Evolutionary conservation across 2,329 filamentous ascomycete species (phyloP), one percentile per base, ranked within the genome.

Genomic region (Fusarium sp.): DNA sequence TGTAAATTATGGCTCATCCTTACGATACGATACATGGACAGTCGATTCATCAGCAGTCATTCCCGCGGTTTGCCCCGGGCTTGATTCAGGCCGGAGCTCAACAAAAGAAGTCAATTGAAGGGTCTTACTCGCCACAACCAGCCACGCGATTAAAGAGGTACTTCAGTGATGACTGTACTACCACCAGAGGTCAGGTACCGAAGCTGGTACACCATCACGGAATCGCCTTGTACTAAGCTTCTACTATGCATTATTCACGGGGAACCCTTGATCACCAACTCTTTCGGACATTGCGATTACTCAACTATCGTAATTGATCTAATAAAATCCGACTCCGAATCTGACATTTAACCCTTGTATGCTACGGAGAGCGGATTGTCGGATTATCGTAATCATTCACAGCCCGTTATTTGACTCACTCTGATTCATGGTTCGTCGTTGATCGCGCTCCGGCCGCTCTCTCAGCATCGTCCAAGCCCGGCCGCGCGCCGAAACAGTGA

Each of bases 41-140:
- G 12, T 23, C 34, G 44, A 55, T 42, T 34, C 43, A 62, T 62
- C 58, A 54, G 32, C 24, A 32, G 26, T 23, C 42, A 51, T 36
- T 50, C 24, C 52, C 45, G 54, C 52, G 55, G 62, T 43, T 62
- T 59, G 44, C 44, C 23, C 68, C 68, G 69, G 44, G 26, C 8
- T 21, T 39, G 21, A 45, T 46, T 20, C 24, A 23, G 21, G n/a
- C 21, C 30, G 20, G 15, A 54, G 39, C 51, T 55, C 24, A 48
- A 59, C 42, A 53, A 24, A 43, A 65, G 21, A 50, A 19, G 32
- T 20, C 44, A 42, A 44, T 48, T 68, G 65, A 73, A 70, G 49
- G 54, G 50, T 32, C 38, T 50, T 65, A 61, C 62, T 73, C 57
- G 71, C 71, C 71, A 73, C 71, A 60, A 63, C 68, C 64, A 73